These are phyloP conservation scores for Fusarium caatingaense DNA, from an alignment of 2,329 filamentous ascomycete genomes.

Conservation along the genomic window DNA sequence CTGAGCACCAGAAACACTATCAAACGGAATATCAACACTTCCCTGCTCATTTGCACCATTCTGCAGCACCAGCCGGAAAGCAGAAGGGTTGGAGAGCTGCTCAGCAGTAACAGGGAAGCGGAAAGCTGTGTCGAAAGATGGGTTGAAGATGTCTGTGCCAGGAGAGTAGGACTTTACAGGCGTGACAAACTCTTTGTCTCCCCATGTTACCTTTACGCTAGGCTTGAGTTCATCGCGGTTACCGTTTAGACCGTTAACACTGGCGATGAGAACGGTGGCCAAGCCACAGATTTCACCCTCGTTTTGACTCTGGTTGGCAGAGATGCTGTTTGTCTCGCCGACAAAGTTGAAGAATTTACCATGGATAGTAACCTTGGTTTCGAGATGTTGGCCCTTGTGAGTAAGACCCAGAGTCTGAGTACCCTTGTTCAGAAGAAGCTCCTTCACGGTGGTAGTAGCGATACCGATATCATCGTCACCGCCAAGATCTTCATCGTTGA, in stretches of 20 bases:
- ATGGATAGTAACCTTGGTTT: constrained; percentile 37
- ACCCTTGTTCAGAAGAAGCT: constrained; percentile 39
- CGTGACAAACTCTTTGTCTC: constrained; percentile 41
- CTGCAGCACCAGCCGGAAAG: constrained; percentile 34
- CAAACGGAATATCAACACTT: constrained; percentile 33
- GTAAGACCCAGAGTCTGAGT: constrained; percentile 35
- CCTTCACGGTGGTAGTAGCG: constrained; percentile 37
- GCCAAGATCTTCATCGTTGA: constrained; percentile 40
- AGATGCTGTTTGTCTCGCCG: constrained; percentile 36
- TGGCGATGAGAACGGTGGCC: constrained; percentile 41
- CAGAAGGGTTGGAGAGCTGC: constrained; percentile 26
- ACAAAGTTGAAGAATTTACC: constrained; percentile 42
- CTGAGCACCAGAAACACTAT: constrained; percentile 6
- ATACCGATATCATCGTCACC: constrained; percentile 44
- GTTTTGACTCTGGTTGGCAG: constrained; percentile 13
- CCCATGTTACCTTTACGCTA: constrained; percentile 42
- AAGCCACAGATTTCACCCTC: constrained; percentile 44
- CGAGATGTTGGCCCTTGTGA: constrained; percentile 37
- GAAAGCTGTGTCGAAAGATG: constrained; percentile 40
- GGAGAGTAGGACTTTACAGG: constrained; percentile 40
- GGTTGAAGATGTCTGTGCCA: constrained; percentile 45
- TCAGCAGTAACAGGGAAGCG: constrained; percentile 41
- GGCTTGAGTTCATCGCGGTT: constrained; percentile 45
- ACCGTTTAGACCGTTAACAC: constrained; percentile 30
- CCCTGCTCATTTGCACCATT: constrained; percentile 33